These are phyloP conservation scores for Trypanosoma platydactyli DNA, from an alignment of 208 protist species.

Conservation along the genomic window DNA sequence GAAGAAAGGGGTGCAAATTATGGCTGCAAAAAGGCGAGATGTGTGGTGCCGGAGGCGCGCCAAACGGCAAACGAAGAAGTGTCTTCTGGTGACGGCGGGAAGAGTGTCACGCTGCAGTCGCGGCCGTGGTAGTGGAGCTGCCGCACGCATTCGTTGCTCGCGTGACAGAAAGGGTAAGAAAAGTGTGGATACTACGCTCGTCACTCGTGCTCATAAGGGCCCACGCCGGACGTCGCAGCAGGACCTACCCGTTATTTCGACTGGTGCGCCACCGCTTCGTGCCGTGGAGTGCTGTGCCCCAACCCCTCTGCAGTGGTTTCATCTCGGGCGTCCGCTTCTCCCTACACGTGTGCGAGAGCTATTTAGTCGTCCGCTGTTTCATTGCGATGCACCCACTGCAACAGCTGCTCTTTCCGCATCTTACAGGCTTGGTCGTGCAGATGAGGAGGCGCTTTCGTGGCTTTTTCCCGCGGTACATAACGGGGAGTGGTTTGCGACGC, in stretches of 20 bases:
- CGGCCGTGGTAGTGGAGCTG: not conserved
- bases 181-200: no score
- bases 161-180: no score
- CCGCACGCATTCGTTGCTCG: not conserved
- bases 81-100: not conserved
- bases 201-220: not conserved
- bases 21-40: not conserved
- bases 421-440: conserved; percentile 19
- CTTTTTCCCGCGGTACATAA: conserved; percentile 73
- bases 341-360: conserved; percentile 22
- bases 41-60: conserved; percentile 4
- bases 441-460: conserved; percentile 53
- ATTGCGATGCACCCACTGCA: not conserved
- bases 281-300: not conserved
- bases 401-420: not conserved
- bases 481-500: conserved; percentile 43
- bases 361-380: conserved; percentile 1
- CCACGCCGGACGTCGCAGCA: not conserved
- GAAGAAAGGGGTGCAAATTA: not conserved
- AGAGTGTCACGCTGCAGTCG: not conserved
- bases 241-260: not conserved
- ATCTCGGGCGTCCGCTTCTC: conserved; percentile 14
- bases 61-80: not conserved
- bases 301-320: not conserved
- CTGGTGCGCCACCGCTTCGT: not conserved